phyloP scores from a whole-genome alignment of 2,329 filamentous ascomycete species.

The Trichoderma brevicompactum region DNA sequence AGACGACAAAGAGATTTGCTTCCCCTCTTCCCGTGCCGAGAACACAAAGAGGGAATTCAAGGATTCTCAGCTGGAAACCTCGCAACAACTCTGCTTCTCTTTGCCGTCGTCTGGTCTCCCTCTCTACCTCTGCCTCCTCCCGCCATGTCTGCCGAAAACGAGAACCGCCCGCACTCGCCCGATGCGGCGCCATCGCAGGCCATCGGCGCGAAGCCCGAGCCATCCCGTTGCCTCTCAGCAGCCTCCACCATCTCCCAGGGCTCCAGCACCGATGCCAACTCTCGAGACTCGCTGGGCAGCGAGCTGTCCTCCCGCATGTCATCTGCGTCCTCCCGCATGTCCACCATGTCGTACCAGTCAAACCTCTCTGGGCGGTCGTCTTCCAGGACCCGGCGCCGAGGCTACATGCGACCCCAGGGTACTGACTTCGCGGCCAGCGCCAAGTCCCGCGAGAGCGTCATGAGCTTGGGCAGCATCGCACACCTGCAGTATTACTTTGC shows the following conservation, averaged over 20 bases:
- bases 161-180: slow-evolving; percentile 53
- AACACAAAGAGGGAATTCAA: slow-evolving; percentile 2
- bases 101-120: background rate
- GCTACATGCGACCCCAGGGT: slow-evolving; percentile 85
- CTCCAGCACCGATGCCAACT: slow-evolving; percentile 55
- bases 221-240: slow-evolving; percentile 68
- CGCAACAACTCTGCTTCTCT: background rate
- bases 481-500: slow-evolving; percentile 99
- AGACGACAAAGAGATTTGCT: slow-evolving; percentile 14
- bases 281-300: slow-evolving; percentile 62
- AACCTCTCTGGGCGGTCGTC: slow-evolving; percentile 49
- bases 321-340: slow-evolving; percentile 62
- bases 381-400: slow-evolving; percentile 64
- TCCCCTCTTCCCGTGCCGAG: background rate
- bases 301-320: slow-evolving; percentile 61
- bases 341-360: slow-evolving; percentile 61
- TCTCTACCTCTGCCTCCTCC: slow-evolving; percentile 5
- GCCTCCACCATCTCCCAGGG: slow-evolving; percentile 63
- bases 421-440: slow-evolving; percentile 92
- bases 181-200: slow-evolving; percentile 66
- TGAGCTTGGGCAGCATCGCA: slow-evolving; percentile 94
- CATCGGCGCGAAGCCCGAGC: slow-evolving; percentile 60
- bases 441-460: slow-evolving; percentile 87
- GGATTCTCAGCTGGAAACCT: background rate
- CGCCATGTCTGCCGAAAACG: slow-evolving; percentile 43